Evolutionary conservation across 2,329 filamentous ascomycete genomes (phyloP), one percentile per base, ranked within the genome.

Genomic region (Alternaria atra): DNA sequence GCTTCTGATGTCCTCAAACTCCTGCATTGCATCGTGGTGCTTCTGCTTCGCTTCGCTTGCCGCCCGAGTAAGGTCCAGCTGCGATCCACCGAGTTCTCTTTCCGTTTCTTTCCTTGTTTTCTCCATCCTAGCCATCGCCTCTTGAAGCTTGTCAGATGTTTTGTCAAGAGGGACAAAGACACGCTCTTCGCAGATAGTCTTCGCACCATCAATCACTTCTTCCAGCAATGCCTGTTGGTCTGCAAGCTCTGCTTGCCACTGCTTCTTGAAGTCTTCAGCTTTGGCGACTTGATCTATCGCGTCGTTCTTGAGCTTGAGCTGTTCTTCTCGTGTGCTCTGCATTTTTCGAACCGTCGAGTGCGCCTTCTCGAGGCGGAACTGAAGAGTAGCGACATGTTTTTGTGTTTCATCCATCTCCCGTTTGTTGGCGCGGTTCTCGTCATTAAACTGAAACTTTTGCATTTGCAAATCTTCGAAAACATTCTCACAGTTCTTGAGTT

Each of bases 401-500:
- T 74, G 66, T 5, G 74, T 73, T 9, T 52, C 64, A 10, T 81
- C 74, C 9, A 81, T 55, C 10, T 64, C 60, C 6, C 43, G 55
- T 56, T 81, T 80, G 34, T 77, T 67, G 9, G 56, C 55, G 0
- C 60, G 67, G 8, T 73, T 70, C 3, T 72, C 66, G 0, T 79
- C 73, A 61, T 82, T 80, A n/a, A 84, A 72, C 6, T 71, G 73
- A 40, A 82, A 79, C 60, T 82, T 81, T 25, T 81, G 81, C 27
- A 72, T 72, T 2, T 82, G 70, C 20, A 82, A 79, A 65, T 89
- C 87, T 61, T 82, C 72, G 57, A 80, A 84, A 2, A 84, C 82
- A n/a, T 79, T 79, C 74, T 86, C 77, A 72, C 73, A 88, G 7
- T 89, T 86, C 57, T 82, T 79, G 1, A 96, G 83, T 48, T 87